These are phyloP conservation scores for Schizothecium vesticola DNA, from an alignment of 495 filamentous ascomycete species.

Conservation along the genomic window DNA sequence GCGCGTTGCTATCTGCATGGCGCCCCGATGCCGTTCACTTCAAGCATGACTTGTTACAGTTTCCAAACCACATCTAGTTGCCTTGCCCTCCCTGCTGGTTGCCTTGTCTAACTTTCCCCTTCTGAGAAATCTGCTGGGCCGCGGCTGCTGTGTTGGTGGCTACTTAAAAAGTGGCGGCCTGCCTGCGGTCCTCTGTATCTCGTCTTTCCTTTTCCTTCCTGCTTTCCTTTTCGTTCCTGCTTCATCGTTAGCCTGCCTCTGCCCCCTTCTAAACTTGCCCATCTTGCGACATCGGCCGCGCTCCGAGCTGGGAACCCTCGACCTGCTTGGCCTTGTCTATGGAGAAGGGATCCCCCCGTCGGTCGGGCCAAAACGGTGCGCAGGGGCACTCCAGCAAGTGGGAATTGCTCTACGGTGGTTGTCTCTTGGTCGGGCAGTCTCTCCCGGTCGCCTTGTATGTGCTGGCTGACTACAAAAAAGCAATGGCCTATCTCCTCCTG, in stretches of 20 bases:
- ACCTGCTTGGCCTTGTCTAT: slow-evolving; percentile 2
- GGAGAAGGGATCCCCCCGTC: neutral
- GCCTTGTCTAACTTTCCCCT: neutral
- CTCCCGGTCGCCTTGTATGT: neutral
- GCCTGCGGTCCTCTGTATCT: neutral
- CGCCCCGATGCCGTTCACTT: too few relatives aligned
- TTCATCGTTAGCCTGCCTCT: neutral
- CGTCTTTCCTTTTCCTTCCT: slow-evolving; percentile 1
- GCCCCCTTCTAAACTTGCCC: neutral
- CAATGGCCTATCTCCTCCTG: too few relatives aligned
- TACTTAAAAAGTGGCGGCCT: slow-evolving; percentile 3
- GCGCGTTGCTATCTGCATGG: too few relatives aligned
- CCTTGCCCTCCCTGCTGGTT: slow-evolving; percentile 16
- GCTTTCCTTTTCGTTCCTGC: too few relatives aligned
- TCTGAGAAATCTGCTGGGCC: neutral
- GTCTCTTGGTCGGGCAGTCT: slow-evolving; percentile 3
- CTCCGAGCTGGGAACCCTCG: neutral
- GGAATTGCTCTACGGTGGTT: slow-evolving; percentile 5
- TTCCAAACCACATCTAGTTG: too few relatives aligned
- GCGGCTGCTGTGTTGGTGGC: neutral
- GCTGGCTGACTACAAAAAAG: too few relatives aligned
- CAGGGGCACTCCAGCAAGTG: neutral
- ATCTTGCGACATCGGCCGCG: neutral
- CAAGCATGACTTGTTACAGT: too few relatives aligned
- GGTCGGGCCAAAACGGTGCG: neutral